Conservation (phyloP, 306 rosid genomes). For the Astragalus membranaceus region DNA sequence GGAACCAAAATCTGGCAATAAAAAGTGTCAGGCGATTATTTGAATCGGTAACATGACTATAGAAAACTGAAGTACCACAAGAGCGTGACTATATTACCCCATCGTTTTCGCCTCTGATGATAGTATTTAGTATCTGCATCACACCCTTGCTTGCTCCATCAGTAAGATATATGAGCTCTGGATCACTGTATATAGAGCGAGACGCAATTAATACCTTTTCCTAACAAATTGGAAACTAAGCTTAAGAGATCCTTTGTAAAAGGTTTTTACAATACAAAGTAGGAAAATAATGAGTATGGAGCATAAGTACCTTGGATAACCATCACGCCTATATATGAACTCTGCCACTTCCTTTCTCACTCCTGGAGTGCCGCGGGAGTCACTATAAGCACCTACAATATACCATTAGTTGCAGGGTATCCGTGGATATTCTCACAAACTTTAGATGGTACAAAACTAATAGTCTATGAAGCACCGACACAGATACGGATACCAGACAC, state of each 20-base stretch:
- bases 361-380: constrained; percentile 92
- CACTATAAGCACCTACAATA: constrained; percentile 89
- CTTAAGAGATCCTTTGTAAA: constrained; percentile 3
- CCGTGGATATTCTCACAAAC: constrained; percentile 5
- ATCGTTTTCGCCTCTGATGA: constrained; percentile 75
- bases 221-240: constrained; percentile 26
- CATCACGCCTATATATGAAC: constrained; percentile 88
- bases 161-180: constrained; percentile 90
- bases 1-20: constrained; percentile 87
- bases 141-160: constrained; percentile 99
- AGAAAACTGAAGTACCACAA: not conserved
- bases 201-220: constrained; percentile 16
- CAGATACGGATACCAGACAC: too few species aligned
- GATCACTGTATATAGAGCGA: constrained; percentile 59
- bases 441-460: too few species aligned
- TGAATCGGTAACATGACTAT: constrained; percentile 6
- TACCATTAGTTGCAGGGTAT: constrained; percentile 2
- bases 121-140: constrained; percentile 86
- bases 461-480: too few species aligned
- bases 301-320: constrained; percentile 75
- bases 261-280: not conserved
- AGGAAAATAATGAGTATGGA: not conserved
- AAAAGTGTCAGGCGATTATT: constrained; percentile 15
- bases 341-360: constrained; percentile 92
- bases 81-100: constrained; percentile 59